These are phyloP conservation scores for Rauvolfia tetraphylla DNA, from an alignment of 257 asterid species.

Conservation along the genomic window DNA sequence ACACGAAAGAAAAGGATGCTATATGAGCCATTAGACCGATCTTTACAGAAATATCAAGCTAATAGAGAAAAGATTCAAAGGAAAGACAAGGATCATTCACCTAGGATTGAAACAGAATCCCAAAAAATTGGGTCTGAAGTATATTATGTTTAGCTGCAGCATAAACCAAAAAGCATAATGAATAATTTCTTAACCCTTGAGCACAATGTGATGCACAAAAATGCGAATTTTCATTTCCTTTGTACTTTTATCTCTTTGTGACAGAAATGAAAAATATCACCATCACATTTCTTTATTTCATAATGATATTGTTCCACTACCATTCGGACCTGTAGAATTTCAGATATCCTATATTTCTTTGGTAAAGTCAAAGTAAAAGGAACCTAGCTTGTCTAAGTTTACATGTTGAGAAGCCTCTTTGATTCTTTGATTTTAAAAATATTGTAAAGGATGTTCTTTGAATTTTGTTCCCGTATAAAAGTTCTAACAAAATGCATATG, in stretches of 20 bases:
- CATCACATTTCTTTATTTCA: background rate
- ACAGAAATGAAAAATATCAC: background rate
- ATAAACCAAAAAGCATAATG: background rate
- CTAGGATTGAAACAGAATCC: background rate
- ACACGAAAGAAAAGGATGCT: background rate
- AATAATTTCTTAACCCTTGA: background rate
- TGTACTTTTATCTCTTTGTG: constrained; percentile 2
- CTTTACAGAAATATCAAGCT: background rate
- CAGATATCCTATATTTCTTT: background rate
- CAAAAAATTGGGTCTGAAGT: background rate
- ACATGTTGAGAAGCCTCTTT: background rate
- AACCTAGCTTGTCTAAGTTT: background rate
- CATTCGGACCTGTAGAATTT: background rate
- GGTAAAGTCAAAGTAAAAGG: background rate
- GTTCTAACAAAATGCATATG: background rate
- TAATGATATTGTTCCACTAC: background rate
- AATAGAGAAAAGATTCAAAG: background rate
- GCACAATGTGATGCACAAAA: background rate
- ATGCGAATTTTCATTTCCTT: background rate
- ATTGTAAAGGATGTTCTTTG: background rate
- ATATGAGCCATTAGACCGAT: background rate
- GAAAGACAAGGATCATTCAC: background rate
- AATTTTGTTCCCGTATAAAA: background rate
- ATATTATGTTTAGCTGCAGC: background rate
- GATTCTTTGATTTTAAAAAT: background rate